Percentiles rank a stretch among this genome's conserved stretches.
Evolutionary conservation across 768 basidiomycete genomes (phyloP).

Genomic region (Russula emetica): DNA sequence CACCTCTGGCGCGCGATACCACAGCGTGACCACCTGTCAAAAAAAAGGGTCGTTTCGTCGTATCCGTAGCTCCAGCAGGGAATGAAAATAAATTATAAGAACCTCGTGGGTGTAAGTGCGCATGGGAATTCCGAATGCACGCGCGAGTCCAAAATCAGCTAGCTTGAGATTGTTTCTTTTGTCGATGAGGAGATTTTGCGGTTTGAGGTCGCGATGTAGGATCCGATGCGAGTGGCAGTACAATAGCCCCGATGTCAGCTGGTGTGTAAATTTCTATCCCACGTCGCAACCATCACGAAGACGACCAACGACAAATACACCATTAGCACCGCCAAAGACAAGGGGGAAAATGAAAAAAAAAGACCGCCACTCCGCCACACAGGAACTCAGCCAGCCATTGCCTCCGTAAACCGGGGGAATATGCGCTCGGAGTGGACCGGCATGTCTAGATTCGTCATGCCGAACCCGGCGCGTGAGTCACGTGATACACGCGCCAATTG

Average conservation of each 20-base stretch:
- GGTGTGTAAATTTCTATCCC: slow-evolving; percentile 88
- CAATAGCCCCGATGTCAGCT: slow-evolving; percentile 84
- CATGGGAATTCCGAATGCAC: slow-evolving; percentile 92
- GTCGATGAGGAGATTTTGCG: slow-evolving; percentile 53
- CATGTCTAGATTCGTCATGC: background rate
- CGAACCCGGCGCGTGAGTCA: slow-evolving; percentile 10
- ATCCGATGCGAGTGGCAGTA: slow-evolving; percentile 55
- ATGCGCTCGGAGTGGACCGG: background rate
- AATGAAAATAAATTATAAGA: slow-evolving; percentile 5
- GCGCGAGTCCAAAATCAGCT: slow-evolving; percentile 54
- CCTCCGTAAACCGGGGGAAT: background rate
- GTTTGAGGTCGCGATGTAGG: slow-evolving; percentile 55
- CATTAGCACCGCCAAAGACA: slow-evolving; percentile 5
- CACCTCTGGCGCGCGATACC: slow-evolving; percentile 99
- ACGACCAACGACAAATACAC: background rate
- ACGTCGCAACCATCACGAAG: slow-evolving; percentile 19
- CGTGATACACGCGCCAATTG: slow-evolving; percentile 10
- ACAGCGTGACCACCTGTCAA: slow-evolving; percentile 90
- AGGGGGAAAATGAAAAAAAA: background rate
- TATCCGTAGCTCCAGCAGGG: background rate
- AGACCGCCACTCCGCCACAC: slow-evolving; percentile 9
- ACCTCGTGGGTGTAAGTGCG: slow-evolving; percentile 99
- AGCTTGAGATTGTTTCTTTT: slow-evolving; percentile 50
- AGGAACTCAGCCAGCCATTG: background rate
- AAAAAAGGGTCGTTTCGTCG: background rate